A percentile compares a stretch with the other conserved stretches of the same genome.
phyloP scores from a whole-genome alignment of 2,329 filamentous ascomycete species.

The Sphaerulina populicola region DNA sequence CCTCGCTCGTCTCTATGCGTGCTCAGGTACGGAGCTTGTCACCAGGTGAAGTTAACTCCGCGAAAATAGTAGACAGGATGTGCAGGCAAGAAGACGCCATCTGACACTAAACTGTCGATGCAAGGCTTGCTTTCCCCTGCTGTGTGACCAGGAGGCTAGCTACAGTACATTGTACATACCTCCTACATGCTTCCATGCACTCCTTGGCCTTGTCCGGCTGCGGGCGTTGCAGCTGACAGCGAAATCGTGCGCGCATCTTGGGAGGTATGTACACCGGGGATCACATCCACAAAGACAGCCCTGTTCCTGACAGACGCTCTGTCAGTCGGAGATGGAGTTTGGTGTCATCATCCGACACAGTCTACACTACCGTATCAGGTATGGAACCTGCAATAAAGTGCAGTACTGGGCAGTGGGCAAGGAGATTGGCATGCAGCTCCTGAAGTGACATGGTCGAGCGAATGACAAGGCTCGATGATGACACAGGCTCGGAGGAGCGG shows the following conservation, averaged over 20 bases:
- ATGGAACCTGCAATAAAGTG: too few relatives aligned
- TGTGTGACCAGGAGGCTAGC: neutral
- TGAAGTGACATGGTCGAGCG: neutral
- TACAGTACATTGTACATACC: too few relatives aligned
- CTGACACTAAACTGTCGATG: constrained; percentile 3
- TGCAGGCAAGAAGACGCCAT: constrained; percentile 8
- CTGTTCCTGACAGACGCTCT: neutral
- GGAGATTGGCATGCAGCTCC: neutral
- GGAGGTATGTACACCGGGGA: neutral
- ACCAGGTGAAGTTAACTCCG: neutral
- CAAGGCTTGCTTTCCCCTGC: neutral
- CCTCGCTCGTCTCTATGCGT: neutral
- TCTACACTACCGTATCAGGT: too few relatives aligned
- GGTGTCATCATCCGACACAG: neutral
- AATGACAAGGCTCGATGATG: constrained; percentile 2
- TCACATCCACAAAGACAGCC: neutral
- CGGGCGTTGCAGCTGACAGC: constrained; percentile 1
- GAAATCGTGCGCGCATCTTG: neutral
- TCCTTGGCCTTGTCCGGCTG: neutral
- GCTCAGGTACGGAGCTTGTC: neutral
- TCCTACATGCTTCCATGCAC: too few relatives aligned
- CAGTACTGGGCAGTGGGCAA: neutral
- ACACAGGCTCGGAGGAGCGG: neutral
- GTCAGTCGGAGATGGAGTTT: neutral
- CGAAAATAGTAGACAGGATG: neutral